Evolutionary conservation across 139 green algal genomes (phyloP), one percentile per base, ranked within the genome.

Genomic region (Haematococcus sp.): DNA sequence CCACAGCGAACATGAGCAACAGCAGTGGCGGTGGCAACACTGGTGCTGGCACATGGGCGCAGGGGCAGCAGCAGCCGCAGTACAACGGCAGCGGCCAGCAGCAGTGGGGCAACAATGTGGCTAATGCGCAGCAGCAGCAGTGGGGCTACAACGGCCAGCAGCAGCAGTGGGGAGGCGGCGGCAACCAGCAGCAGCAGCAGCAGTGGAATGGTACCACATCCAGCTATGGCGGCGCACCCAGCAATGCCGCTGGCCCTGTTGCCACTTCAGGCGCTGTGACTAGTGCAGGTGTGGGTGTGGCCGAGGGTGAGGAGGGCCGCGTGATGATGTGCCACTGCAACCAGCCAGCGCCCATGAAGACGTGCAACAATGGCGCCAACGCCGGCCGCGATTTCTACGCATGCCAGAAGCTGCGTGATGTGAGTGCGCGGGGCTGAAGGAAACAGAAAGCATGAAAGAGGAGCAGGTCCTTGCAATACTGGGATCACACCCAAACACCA

Each of bases 311-410:
- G 7, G 40, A 49, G 40, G 40, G 11, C 7, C 40, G 40, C 40
- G 40, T 49, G 58, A 30, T 65, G 11, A 65, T 22, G 25, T 65
- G 58, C 25, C 23, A 34, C n/a, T 65, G 58, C 9, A n/a, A n/a
- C 58, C 33, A 22, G 17, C 23, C 30, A 16, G 7, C 17, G n/a
- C 25, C 28, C 4, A 22, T 22, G n/a, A 65, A 65, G 58, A 65
- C 34, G 23, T 65, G 58, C 58, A 28, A 65, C n/a, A 65, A 65
- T 34, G 58, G 58, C 23, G 30, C n/a, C 58, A 56, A 71, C 64
- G 23, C 64, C 13, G 35, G 40, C 22, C 64, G 64, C 64, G 5
- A 19, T 3, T 59, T 28, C 64, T 40, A 28, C 35, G 40, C 35
- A 20, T 71, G 35, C 64, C n/a, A 15, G 32, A 71, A 56, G 35